phyloP scores from a whole-genome alignment of 495 filamentous ascomycete species.

The Endocarpon pusillum region DNA sequence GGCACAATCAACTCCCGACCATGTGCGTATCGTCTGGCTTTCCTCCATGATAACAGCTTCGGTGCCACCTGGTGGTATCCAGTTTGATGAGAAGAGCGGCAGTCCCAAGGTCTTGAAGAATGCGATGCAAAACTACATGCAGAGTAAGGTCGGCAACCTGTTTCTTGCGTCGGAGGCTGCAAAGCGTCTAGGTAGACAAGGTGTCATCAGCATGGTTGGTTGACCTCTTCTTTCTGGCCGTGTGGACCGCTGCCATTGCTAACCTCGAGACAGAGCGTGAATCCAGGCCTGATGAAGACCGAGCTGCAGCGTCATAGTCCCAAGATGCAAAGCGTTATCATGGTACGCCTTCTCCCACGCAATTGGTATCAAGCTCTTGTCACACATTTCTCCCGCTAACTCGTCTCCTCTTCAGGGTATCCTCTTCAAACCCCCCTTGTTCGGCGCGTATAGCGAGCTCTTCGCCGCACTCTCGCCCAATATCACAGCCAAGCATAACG shows the following conservation, averaged over 20 bases:
- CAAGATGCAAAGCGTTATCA: conserved; percentile 10
- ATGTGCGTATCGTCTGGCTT: conserved; percentile 21
- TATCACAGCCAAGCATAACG: conserved; percentile 14
- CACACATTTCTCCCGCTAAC: conserved; percentile 1
- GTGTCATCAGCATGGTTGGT: conserved; percentile 14
- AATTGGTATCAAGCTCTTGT: background rate
- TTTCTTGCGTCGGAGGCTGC: conserved; percentile 22
- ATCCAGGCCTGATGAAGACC: conserved; percentile 28
- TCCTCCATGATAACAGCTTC: conserved; percentile 9
- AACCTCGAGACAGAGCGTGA: conserved; percentile 10
- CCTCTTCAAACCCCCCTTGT: conserved; percentile 16
- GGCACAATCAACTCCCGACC: conserved; percentile 2
- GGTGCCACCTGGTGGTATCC: conserved; percentile 12
- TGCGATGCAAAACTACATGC: conserved; percentile 20
- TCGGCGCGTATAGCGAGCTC: conserved; percentile 28
- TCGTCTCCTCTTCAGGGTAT: conserved; percentile 5
- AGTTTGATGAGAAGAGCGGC: conserved; percentile 11
- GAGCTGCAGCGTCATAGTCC: conserved; percentile 23
- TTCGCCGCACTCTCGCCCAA: conserved; percentile 25
- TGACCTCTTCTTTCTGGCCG: background rate
- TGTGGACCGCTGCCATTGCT: background rate
- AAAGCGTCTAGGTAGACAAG: conserved; percentile 13
- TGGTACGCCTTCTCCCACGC: conserved; percentile 4
- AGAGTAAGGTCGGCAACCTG: conserved; percentile 24
- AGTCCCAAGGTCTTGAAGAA: conserved; percentile 11